A percentile compares a stretch with the other conserved stretches of the same genome.
These are phyloP conservation scores for Penicillium riverlandense DNA, from an alignment of 495 filamentous ascomycete species.

Conservation along the genomic window DNA sequence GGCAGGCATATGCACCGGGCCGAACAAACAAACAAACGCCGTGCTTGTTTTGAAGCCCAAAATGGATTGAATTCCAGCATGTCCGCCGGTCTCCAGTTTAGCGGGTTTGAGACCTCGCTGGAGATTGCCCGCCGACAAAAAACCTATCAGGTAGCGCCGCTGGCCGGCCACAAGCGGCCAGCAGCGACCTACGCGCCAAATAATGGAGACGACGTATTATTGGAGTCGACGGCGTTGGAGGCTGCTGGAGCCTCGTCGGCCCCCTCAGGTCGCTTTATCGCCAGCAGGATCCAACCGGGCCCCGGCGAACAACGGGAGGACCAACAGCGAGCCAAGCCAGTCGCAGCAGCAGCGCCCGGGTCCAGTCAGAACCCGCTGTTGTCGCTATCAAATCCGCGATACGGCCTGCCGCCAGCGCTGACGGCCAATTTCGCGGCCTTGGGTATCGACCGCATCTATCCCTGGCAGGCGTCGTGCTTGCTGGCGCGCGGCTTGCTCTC, in stretches of 20 bases:
- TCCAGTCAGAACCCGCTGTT: constrained; percentile 51
- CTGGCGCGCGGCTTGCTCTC: constrained; percentile 57
- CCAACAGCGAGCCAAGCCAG: constrained; percentile 36
- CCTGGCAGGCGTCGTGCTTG: constrained; percentile 79
- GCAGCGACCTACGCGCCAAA: constrained; percentile 9
- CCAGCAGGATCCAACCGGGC: constrained; percentile 31
- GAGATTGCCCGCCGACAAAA: constrained; percentile 36
- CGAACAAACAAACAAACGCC: no score
- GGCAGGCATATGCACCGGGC: no score
- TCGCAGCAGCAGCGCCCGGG: constrained; percentile 39
- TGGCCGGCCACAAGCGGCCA: constrained; percentile 38
- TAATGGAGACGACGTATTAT: background rate
- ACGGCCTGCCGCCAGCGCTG: constrained; percentile 53
- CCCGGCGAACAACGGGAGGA: constrained; percentile 21
- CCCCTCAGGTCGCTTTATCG: constrained; percentile 24
- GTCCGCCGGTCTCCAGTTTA: constrained; percentile 24
- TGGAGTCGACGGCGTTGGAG: constrained; percentile 17
- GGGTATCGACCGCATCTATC: constrained; percentile 66
- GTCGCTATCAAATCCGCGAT: constrained; percentile 55
- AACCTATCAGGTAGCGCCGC: constrained; percentile 25
- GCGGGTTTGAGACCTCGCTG: constrained; percentile 40
- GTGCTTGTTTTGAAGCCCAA: no score
- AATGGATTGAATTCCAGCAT: constrained; percentile 6
- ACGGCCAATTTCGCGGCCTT: constrained; percentile 57
- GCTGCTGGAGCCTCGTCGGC: constrained; percentile 16